These are phyloP conservation scores for Bipolaris victoriae DNA, from an alignment of 2,329 filamentous ascomycete species.

Conservation along the genomic window DNA sequence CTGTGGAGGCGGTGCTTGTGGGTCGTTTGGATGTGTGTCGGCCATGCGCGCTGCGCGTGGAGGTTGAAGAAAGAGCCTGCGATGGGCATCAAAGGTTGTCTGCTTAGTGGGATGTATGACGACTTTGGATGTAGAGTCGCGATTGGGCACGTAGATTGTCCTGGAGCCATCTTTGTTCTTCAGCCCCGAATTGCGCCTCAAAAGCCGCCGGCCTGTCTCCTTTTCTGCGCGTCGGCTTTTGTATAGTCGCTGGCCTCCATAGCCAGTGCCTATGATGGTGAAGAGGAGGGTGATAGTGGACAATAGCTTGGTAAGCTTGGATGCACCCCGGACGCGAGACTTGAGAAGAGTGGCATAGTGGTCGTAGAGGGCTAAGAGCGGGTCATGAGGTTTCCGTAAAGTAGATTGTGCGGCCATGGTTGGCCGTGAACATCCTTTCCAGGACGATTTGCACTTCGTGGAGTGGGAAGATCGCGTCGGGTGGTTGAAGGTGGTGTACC, in stretches of 20 bases:
- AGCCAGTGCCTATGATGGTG: slow-evolving; percentile 78
- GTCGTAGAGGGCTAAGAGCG: slow-evolving; percentile 54
- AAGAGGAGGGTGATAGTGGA: slow-evolving; percentile 77
- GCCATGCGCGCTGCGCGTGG: slow-evolving; percentile 79
- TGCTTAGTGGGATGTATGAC: slow-evolving; percentile 88
- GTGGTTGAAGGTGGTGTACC: slow-evolving; percentile 14
- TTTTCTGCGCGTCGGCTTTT: slow-evolving; percentile 74
- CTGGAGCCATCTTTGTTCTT: slow-evolving; percentile 93
- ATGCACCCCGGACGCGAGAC: slow-evolving; percentile 65
- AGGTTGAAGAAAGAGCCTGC: slow-evolving; percentile 89
- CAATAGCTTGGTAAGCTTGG: slow-evolving; percentile 73
- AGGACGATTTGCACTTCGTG: slow-evolving; percentile 34
- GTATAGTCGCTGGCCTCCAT: slow-evolving; percentile 81
- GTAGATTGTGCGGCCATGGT: slow-evolving; percentile 89
- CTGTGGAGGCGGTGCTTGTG: slow-evolving; percentile 80
- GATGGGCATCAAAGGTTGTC: slow-evolving; percentile 94
- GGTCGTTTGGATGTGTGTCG: slow-evolving; percentile 60
- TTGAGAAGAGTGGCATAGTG: slow-evolving; percentile 58
- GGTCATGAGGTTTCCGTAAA: slow-evolving; percentile 59
- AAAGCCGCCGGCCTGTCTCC: slow-evolving; percentile 79
- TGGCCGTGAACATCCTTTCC: slow-evolving; percentile 36
- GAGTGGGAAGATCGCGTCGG: slow-evolving; percentile 5
- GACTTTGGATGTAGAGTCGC: slow-evolving; percentile 85
- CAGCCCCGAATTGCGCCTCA: slow-evolving; percentile 90
- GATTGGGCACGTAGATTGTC: slow-evolving; percentile 94